Evolutionary conservation across 2,329 filamentous ascomycete genomes (phyloP).

Genomic region (Elsinoe batatas): DNA sequence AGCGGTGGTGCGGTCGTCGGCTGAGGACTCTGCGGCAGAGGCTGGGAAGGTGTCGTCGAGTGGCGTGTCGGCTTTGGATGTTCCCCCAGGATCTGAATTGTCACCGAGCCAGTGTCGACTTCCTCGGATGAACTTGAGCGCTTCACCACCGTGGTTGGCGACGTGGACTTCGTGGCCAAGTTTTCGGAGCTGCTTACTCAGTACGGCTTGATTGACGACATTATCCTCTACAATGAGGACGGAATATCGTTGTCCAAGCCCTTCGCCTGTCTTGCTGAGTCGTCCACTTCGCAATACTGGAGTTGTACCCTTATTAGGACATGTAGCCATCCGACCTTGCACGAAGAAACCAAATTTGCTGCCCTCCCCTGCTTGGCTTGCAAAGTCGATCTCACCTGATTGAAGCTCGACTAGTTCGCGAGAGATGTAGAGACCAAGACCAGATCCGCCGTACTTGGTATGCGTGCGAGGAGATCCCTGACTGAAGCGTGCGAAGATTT

Average conservation of each 20-base stretch:
- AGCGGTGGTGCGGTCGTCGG: not conserved
- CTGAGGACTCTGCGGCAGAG: not conserved
- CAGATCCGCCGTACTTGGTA: conserved; percentile 59
- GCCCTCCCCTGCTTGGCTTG: not conserved
- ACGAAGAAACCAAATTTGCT: conserved; percentile 12
- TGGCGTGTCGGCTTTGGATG: conserved; percentile 2
- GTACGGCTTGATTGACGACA: conserved; percentile 8
- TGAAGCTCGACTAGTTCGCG: conserved; percentile 32
- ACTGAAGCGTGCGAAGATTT: conserved; percentile 59
- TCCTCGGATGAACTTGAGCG: conserved; percentile 6
- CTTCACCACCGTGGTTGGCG: conserved; percentile 12
- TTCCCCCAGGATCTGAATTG: not conserved
- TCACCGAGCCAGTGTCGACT: not conserved
- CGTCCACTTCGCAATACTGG: not conserved
- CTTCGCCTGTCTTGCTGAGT: not conserved
- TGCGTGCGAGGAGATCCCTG: conserved; percentile 59
- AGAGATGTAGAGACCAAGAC: conserved; percentile 60
- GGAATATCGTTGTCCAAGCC: not conserved
- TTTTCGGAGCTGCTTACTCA: conserved; percentile 13
- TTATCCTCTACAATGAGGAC: conserved; percentile 14
- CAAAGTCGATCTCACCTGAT: conserved; percentile 8
- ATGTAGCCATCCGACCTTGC: not conserved
- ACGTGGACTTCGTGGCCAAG: conserved; percentile 10
- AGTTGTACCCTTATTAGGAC: not conserved
- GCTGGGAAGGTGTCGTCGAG: not conserved